Evolutionary conservation across 2,329 filamentous ascomycete genomes (phyloP), one percentile per base, ranked within the genome.

Genomic region (Rutstroemia sp.): DNA sequence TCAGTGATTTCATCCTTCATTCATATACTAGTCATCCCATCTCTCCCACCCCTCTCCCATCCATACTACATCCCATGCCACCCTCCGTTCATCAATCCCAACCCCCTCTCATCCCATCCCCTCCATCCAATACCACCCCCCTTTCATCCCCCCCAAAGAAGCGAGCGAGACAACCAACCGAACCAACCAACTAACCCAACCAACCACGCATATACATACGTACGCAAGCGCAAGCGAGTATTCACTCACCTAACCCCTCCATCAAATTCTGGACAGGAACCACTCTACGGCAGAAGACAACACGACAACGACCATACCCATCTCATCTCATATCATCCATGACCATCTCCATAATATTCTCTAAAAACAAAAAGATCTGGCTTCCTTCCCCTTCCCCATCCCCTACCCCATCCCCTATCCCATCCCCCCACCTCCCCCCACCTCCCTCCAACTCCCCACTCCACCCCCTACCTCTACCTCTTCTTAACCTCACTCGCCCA

Each of bases 401-500:
- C 23, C 23, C 23, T 23, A 23, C 23, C 4, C 23, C 23, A 23
- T 4, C 19, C 8, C n/a, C n/a, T n/a, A n/a, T n/a, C n/a, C n/a
- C n/a, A n/a, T 21, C 16, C 16, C 16, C 10, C 42, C 16, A 21
- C 21, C 41, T 14, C 9, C 5, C 23, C 8, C 42, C 42, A 45
- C 42, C 42, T 21, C 16, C 16, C 16, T 21, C 42, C 16, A 21
- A 30, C 41, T 14, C 9, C 5, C 23, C 19, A 49, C 37, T 7
- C 46, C 23, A 23, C 39, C 37, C 25, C 23, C n/a, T n/a, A n/a
- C n/a, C 44, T 6, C 19, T 56, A 56, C 30, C 54, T 56, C 75
- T 86, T 88, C 77, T 94, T 92, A 66, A 95, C 81, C 75, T 97
- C 92, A 42, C 78, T 84, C 8, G 90, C 84, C 92, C 92, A 97